A percentile compares a stretch with the other conserved stretches of the same genome.
Evolutionary conservation across 495 filamentous ascomycete species (phyloP).

Genomic region (Cryomyces minteri): DNA sequence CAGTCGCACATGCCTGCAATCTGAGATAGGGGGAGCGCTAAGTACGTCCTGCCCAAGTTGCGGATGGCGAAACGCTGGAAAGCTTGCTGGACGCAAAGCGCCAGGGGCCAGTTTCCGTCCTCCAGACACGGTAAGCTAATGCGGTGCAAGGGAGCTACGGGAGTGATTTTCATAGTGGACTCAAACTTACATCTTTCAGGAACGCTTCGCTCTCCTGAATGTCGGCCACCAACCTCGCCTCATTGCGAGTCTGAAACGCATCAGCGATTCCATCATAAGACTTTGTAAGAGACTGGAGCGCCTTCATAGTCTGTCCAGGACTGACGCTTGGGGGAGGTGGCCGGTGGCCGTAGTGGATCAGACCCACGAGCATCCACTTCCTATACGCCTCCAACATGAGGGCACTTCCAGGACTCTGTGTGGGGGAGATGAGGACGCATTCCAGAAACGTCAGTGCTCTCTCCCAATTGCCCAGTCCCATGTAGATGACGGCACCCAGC

Average conservation of each 20-base stretch:
- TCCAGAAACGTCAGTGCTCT: slow-evolving; percentile 55
- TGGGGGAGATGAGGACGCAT: slow-evolving; percentile 46
- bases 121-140: slow-evolving; percentile 30
- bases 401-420: slow-evolving; percentile 38
- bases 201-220: slow-evolving; percentile 30
- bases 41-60: slow-evolving; percentile 17
- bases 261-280: slow-evolving; percentile 53
- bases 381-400: slow-evolving; percentile 84
- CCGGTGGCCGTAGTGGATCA: slow-evolving; percentile 45
- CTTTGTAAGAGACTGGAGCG: slow-evolving; percentile 39
- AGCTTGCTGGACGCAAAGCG: slow-evolving; percentile 29
- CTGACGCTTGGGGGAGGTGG: slow-evolving; percentile 25
- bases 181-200: slow-evolving; percentile 38
- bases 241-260: slow-evolving; percentile 43
- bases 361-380: slow-evolving; percentile 71
- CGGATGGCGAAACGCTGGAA: slow-evolving; percentile 28
- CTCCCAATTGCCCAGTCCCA: slow-evolving; percentile 50
- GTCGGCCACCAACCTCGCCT: slow-evolving; percentile 37
- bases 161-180: not conserved
- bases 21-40: slow-evolving; percentile 15
- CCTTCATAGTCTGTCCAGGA: slow-evolving; percentile 30
- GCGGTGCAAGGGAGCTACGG: slow-evolving; percentile 15
- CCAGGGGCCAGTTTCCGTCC: slow-evolving; percentile 39
- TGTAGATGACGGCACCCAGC: slow-evolving; percentile 60
- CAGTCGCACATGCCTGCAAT: slow-evolving; percentile 12